Conservation (phyloP, 108 stramenopile species). For the Cyclotella choctawhatcheeana region DNA sequence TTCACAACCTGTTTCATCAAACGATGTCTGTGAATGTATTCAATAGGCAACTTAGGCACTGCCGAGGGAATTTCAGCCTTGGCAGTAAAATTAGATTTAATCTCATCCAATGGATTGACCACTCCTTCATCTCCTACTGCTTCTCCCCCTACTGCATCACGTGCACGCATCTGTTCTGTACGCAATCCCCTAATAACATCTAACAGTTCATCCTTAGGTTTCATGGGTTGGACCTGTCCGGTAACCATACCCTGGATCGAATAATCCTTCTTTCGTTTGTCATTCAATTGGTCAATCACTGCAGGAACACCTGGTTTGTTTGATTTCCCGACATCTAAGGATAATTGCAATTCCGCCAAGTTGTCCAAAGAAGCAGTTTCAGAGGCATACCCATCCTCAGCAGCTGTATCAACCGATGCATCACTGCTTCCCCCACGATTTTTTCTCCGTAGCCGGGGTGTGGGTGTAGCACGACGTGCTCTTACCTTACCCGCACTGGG, state of each 20-base stretch:
- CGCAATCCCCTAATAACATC: constrained; percentile 84
- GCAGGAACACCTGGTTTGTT: constrained; percentile 23
- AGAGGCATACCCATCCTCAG: constrained; percentile 79
- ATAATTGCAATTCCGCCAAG: constrained; percentile 69
- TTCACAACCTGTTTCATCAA: constrained; percentile 90
- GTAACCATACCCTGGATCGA: constrained; percentile 15
- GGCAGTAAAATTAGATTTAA: constrained; percentile 82
- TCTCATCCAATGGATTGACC: constrained; percentile 49
- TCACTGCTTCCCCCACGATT: no score
- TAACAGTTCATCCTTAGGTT: constrained; percentile 85
- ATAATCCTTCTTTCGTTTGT: constrained; percentile 29
- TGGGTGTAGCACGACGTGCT: constrained; percentile 82
- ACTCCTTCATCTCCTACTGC: no score
- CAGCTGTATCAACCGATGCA: constrained; percentile 34
- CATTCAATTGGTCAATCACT: constrained; percentile 33
- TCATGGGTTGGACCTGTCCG: constrained; percentile 58
- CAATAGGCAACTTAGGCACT: constrained; percentile 82
- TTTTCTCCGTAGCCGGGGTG: constrained; percentile 60
- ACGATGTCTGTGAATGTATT: constrained; percentile 88
- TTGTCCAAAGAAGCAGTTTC: constrained; percentile 69
- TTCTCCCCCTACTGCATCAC: constrained; percentile 61
- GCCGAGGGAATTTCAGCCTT: constrained; percentile 87
- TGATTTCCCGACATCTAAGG: constrained; percentile 33
- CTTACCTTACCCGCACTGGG: constrained; percentile 82
- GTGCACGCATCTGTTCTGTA: constrained; percentile 74